Conservation (phyloP, 495 filamentous ascomycete genomes). For the Chaetomium fimeti region DNA sequence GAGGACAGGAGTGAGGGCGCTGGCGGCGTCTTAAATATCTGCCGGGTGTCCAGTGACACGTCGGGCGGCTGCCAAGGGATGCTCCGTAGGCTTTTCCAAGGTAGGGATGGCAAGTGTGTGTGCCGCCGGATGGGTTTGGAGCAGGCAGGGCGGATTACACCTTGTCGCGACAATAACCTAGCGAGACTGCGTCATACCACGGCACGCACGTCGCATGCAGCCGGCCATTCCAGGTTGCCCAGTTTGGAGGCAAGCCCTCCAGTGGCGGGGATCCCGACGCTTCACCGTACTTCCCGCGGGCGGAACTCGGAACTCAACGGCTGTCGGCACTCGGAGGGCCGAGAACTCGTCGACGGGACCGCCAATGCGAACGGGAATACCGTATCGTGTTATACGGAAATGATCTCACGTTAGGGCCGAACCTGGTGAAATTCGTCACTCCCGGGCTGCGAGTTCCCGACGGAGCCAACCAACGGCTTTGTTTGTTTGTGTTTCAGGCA, state of each 20-base stretch:
- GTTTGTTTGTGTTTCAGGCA: too few relatives aligned
- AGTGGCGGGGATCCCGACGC: neutral
- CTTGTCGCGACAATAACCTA: too few relatives aligned
- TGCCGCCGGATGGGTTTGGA: neutral
- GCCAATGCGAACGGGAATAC: neutral
- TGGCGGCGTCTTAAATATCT: neutral
- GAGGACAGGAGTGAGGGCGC: neutral
- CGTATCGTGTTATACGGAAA: too few relatives aligned
- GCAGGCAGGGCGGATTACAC: neutral
- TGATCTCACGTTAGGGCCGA: too few relatives aligned
- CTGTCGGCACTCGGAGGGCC: neutral
- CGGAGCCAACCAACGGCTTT: too few relatives aligned
- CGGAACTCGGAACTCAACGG: neutral
- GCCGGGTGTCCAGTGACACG: neutral
- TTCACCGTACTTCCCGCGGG: neutral
- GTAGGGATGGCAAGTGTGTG: neutral
- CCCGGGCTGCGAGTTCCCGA: too few relatives aligned
- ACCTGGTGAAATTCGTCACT: too few relatives aligned
- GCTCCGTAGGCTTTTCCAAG: slow-evolving; percentile 3
- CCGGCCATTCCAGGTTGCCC: neutral
- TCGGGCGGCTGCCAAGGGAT: slow-evolving; percentile 2
- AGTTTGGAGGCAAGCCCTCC: slow-evolving; percentile 13
- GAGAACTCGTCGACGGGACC: neutral
- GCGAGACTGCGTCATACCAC: slow-evolving; percentile 14
- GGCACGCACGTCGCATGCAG: neutral